Base-by-base conservation (phyloP, 2,329 filamentous ascomycete genomes). In the Magnaporthales sp. region DNA sequence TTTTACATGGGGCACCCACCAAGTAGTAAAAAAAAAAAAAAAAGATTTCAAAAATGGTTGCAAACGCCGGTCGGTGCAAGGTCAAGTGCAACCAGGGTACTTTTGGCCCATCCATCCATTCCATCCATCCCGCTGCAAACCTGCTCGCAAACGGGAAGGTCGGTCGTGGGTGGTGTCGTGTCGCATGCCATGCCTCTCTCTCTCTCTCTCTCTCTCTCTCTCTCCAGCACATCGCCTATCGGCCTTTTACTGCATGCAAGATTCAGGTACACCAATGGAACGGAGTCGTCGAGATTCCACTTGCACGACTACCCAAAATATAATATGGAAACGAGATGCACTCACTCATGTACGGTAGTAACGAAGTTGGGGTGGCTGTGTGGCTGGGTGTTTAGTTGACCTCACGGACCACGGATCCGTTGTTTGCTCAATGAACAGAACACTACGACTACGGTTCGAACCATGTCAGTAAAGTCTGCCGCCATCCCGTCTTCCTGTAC, bases 221-320 rank as follows among this genome's bases (percentile, higher is more conserved):
- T n/a, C 62, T 54, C 58, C 10, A 63, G 30, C 30, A 63, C 32
- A 22, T 63, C 26, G 60, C 30, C 30, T n/a, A 63, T 30, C 61
- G 32, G 63, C 60, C 22, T n/a, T 3, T 67, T 68, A 19, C 38
- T n/a, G 38, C 64, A 70, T 69, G 71, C 70, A 69, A 26, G 31
- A 68, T 67, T 68, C 68, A 72, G 69, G 72, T 66, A 71, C 70
- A 68, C 71, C 70, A 71, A 71, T 72, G 30, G 29, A 19, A 63
- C 32, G 22, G 38, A 46, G 38, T 46, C 38, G 38, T 10, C 38
- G n/a, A 46, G n/a, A 19, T 46, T 19, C 38, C 38, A 46, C n/a
- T 46, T 19, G 38, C 15, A 46, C 38, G 38, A 46, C n/a, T n/a
- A n/a, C 38, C 38, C 38, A 46, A 46, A n/a, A n/a, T n/a, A n/a